phyloP scores from a whole-genome alignment of 2,329 filamentous ascomycete species.

The Falciphora oryzae region DNA sequence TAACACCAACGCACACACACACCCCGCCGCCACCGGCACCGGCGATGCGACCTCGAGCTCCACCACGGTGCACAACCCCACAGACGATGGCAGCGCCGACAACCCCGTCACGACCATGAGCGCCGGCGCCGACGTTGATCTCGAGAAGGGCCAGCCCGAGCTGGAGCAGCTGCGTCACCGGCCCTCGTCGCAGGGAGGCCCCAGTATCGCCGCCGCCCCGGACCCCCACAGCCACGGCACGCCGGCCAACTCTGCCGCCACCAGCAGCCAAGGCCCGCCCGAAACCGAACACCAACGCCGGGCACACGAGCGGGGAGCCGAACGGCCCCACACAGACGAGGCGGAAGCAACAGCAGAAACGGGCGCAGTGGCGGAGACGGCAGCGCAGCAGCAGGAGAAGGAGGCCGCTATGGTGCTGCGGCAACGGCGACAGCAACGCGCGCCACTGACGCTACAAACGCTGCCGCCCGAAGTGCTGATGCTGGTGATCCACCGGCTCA shows the following conservation, averaged over 20 bases:
- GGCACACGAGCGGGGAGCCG: background rate
- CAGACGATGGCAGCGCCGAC: background rate
- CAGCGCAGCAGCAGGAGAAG: background rate
- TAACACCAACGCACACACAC: too few species aligned
- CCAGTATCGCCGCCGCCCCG: too few species aligned
- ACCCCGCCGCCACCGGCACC: background rate
- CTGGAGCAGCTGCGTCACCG: background rate
- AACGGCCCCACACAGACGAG: background rate
- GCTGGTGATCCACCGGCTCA: conserved; percentile 32
- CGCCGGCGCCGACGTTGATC: background rate
- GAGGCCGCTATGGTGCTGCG: background rate
- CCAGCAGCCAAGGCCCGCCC: background rate
- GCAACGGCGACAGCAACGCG: background rate
- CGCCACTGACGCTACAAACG: conserved; percentile 22
- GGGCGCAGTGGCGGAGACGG: background rate
- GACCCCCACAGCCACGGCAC: too few species aligned
- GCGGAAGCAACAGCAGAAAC: background rate
- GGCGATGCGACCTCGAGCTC: background rate
- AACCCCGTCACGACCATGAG: too few species aligned
- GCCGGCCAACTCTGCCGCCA: background rate
- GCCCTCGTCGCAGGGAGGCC: too few species aligned
- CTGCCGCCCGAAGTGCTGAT: conserved; percentile 38
- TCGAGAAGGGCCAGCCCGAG: conserved; percentile 5
- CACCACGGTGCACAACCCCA: background rate
- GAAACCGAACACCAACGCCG: too few species aligned